These are phyloP conservation scores for Yamadazyma tumulicola DNA, from an alignment of 805 yeast species.

Conservation along the genomic window DNA sequence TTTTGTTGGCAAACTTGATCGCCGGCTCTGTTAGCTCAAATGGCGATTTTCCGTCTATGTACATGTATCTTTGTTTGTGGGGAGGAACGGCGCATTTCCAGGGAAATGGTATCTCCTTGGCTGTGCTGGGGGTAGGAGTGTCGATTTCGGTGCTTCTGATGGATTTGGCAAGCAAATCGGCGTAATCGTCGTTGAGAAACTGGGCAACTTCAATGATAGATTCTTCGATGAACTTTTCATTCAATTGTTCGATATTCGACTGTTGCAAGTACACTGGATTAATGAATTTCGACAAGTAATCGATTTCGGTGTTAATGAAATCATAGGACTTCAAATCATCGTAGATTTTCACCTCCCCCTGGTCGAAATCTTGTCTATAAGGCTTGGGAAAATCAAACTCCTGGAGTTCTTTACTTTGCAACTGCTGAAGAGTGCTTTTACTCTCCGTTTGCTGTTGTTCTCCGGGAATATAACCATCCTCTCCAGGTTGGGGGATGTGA, in stretches of 20 bases:
- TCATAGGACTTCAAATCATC: constrained; percentile 19
- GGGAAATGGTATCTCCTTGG: constrained; percentile 57
- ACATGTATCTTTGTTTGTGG: constrained; percentile 84
- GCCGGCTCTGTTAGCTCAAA: constrained; percentile 30
- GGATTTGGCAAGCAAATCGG: constrained; percentile 19
- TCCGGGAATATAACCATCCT: constrained; percentile 76
- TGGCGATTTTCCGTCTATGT: constrained; percentile 61
- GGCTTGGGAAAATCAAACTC: constrained; percentile 82
- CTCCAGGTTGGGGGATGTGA: constrained; percentile 93
- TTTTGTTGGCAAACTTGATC: constrained; percentile 27
- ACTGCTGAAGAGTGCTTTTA: constrained; percentile 70
- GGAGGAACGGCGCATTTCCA: constrained; percentile 95
- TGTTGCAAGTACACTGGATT: constrained; percentile 45
- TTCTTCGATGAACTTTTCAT: constrained; percentile 55
- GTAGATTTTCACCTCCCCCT: constrained; percentile 32
- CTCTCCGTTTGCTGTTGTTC: constrained; percentile 79
- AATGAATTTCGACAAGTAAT: constrained; percentile 51
- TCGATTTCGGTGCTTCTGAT: constrained; percentile 62
- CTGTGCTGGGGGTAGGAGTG: constrained; percentile 52
- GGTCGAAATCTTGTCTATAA: constrained; percentile 40
- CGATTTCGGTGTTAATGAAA: constrained; percentile 34
- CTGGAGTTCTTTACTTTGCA: constrained; percentile 71
- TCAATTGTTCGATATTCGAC: constrained; percentile 42
- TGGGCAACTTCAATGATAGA: constrained; percentile 66
- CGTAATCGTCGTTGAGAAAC: constrained; percentile 53